These are phyloP conservation scores for Coffea humblotiana DNA, from an alignment of 305 asterid species.

Conservation along the genomic window DNA sequence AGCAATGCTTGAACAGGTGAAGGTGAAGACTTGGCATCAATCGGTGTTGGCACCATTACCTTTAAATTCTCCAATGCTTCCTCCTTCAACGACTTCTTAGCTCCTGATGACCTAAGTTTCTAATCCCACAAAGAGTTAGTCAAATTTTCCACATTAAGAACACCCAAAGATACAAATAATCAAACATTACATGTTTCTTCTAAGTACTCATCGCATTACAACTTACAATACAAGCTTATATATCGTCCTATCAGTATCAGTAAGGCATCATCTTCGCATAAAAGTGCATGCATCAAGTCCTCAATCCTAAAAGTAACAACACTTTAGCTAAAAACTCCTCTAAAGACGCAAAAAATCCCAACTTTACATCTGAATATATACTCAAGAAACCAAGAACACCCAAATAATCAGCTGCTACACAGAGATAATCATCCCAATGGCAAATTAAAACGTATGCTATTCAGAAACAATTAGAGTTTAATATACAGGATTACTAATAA, in stretches of 20 bases:
- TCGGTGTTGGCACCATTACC: constrained; percentile 53
- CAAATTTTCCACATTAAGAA: constrained; percentile 10
- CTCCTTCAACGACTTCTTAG: constrained; percentile 60
- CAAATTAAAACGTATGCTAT: constrained; percentile 1
- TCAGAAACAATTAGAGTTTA: neutral
- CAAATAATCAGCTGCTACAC: neutral
- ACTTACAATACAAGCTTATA: neutral
- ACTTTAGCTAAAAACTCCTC: neutral
- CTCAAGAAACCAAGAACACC: neutral
- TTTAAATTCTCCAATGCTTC: constrained; percentile 66
- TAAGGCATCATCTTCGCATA: neutral
- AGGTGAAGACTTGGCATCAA: constrained; percentile 45
- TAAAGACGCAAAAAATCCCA: neutral
- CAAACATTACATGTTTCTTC: neutral
- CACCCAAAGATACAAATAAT: neutral
- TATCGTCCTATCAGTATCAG: neutral
- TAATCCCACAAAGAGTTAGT: constrained; percentile 27
- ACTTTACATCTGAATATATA: neutral
- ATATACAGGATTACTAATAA: neutral
- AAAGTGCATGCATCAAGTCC: neutral
- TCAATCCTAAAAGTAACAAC: neutral
- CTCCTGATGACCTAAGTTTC: constrained; percentile 68
- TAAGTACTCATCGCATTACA: neutral
- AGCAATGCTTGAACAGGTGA: constrained; percentile 60
- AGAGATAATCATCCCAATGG: neutral